Conservation (phyloP, 2,329 filamentous ascomycete species). For the Corynespora cassiicola region DNA sequence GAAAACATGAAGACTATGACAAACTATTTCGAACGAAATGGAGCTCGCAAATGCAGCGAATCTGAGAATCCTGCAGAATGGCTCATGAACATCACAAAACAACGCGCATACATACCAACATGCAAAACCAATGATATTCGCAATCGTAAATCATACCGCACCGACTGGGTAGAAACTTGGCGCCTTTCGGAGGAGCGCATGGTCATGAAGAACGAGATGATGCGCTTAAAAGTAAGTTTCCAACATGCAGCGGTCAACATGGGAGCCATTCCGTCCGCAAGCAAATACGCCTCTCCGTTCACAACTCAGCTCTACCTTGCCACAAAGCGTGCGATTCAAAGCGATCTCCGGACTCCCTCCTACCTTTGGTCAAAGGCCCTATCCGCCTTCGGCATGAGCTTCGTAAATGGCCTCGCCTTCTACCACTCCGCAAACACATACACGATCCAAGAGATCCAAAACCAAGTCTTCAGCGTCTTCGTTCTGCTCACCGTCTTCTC, state of each 20-base stretch:
- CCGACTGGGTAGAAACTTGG: too few relatives aligned
- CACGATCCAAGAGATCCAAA: constrained; percentile 53
- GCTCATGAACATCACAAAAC: constrained; percentile 67
- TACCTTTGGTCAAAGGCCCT: constrained; percentile 5
- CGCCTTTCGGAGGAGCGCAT: too few relatives aligned
- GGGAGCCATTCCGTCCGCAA: too few relatives aligned
- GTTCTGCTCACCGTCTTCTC: too few relatives aligned
- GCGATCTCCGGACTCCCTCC: constrained; percentile 5
- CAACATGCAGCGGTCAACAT: too few relatives aligned
- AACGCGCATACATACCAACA: neutral
- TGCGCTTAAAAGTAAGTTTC: constrained; percentile 42
- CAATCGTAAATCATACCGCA: too few relatives aligned
- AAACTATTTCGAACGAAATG: constrained; percentile 75
- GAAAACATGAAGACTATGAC: constrained; percentile 69
- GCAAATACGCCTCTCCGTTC: constrained; percentile 1
- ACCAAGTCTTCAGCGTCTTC: too few relatives aligned
- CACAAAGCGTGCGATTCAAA: neutral
- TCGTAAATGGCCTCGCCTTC: constrained; percentile 33
- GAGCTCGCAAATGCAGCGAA: constrained; percentile 65
- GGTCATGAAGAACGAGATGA: too few relatives aligned
- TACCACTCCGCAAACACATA: constrained; percentile 29
- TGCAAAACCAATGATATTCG: too few relatives aligned
- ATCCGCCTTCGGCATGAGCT: constrained; percentile 1
- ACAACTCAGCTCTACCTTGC: constrained; percentile 1
- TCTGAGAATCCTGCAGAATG: constrained; percentile 82